Conservation (phyloP, 208 protist species). For the Trichomonas tenax region DNA sequence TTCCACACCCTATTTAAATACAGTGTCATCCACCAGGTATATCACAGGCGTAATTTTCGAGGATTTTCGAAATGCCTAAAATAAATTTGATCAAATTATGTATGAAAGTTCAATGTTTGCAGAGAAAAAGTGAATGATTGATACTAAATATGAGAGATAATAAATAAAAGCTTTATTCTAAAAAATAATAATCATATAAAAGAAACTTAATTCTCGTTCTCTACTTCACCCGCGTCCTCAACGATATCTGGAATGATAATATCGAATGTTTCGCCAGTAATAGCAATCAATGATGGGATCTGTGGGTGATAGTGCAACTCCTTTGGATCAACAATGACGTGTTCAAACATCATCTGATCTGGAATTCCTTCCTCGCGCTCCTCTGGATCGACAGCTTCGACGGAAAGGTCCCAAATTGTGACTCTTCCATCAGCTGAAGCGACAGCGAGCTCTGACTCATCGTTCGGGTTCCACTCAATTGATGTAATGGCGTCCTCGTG, state of each 20-base stretch:
- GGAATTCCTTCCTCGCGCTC: not conserved
- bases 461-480: constrained; percentile 34
- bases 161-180: too few relatives aligned
- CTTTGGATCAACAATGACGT: not conserved
- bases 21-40: too few relatives aligned
- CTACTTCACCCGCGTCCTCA: not conserved
- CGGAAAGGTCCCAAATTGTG: constrained; percentile 33
- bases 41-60: too few relatives aligned
- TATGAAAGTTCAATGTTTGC: too few relatives aligned
- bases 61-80: too few relatives aligned
- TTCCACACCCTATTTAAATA: too few relatives aligned
- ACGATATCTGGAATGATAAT: not conserved
- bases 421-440: constrained; percentile 26
- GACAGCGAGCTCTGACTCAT: constrained; percentile 25
- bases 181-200: too few relatives aligned
- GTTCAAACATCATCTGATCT: constrained; percentile 6
- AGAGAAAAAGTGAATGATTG: too few relatives aligned
- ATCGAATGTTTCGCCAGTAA: constrained; percentile 16
- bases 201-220: not conserved
- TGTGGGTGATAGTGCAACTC: constrained; percentile 33
- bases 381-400: constrained; percentile 29
- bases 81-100: too few relatives aligned
- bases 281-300: constrained; percentile 31
- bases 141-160: too few relatives aligned
- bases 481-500: constrained; percentile 28